Evolutionary conservation across 2,329 filamentous ascomycete species (phyloP).

Genomic region (Ophiognomonia clavigignenti-juglandacearum): DNA sequence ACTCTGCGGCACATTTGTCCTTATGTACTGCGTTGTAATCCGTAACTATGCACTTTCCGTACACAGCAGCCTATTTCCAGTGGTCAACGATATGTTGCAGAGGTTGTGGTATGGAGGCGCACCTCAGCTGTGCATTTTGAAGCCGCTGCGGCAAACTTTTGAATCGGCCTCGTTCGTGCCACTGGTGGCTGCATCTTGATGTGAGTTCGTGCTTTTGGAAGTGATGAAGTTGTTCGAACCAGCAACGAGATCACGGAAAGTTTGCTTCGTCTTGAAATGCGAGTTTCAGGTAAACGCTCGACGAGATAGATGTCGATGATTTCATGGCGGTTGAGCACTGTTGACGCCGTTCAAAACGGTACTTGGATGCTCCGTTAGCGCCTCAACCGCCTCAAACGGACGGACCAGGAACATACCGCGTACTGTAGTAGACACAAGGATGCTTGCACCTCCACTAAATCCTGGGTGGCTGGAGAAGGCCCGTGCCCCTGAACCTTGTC

Average conservation of each 20-base stretch:
- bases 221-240: no score
- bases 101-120: slow-evolving; percentile 11
- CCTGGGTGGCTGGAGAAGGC: neutral
- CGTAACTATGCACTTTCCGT: slow-evolving; percentile 85
- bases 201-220: neutral
- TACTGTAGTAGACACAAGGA: neutral
- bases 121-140: slow-evolving; percentile 54
- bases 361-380: no score
- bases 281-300: no score
- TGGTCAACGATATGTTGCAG: neutral
- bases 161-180: slow-evolving; percentile 43
- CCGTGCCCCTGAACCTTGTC: neutral
- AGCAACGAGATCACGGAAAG: neutral
- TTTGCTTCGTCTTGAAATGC: no score
- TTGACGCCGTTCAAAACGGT: no score
- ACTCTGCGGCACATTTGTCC: slow-evolving; percentile 84
- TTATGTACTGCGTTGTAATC: slow-evolving; percentile 90
- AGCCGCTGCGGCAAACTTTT: slow-evolving; percentile 49
- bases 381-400: no score
- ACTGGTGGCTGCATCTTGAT: slow-evolving; percentile 16
- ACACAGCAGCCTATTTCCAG: slow-evolving; percentile 63
- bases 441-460: neutral
- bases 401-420: no score
- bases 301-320: slow-evolving; percentile 1
- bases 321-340: neutral